Percentiles rank a stretch among this genome's conserved stretches.
Conservation (phyloP, 441 rosid species). For the Raphanus hybrid region DNA sequence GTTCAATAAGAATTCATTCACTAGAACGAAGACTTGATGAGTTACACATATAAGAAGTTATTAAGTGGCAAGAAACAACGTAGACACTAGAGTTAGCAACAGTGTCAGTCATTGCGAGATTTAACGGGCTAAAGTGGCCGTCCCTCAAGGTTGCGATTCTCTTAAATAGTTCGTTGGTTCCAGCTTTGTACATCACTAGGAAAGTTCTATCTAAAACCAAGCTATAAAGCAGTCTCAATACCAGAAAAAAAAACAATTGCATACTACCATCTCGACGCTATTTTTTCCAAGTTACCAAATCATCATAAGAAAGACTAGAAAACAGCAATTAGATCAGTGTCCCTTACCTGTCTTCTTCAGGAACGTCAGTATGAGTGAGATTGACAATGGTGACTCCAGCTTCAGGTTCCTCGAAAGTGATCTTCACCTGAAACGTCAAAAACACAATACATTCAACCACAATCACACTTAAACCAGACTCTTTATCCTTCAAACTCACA, state of each 20-base stretch:
- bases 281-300: not conserved
- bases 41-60: not conserved
- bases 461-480: not conserved
- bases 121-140: not conserved
- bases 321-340: not conserved
- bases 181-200: not conserved
- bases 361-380: slow-evolving; percentile 78
- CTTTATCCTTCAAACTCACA: not conserved
- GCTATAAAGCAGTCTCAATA: not conserved
- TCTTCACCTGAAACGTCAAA: slow-evolving; percentile 66
- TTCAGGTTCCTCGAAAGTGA: slow-evolving; percentile 75
- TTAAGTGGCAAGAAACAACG: not conserved
- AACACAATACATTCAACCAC: slow-evolving; percentile 10
- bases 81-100: not conserved
- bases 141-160: not conserved
- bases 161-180: not conserved
- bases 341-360: slow-evolving; percentile 91
- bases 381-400: slow-evolving; percentile 77
- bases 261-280: not conserved
- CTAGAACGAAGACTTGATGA: not conserved
- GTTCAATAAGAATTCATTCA: not conserved
- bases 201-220: slow-evolving; percentile 1
- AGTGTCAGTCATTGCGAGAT: not conserved
- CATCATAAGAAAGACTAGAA: not conserved
- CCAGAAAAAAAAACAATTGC: slow-evolving; percentile 11